phyloP scores from a whole-genome alignment of 305 asterid species.

The Solanum chacoense region DNA sequence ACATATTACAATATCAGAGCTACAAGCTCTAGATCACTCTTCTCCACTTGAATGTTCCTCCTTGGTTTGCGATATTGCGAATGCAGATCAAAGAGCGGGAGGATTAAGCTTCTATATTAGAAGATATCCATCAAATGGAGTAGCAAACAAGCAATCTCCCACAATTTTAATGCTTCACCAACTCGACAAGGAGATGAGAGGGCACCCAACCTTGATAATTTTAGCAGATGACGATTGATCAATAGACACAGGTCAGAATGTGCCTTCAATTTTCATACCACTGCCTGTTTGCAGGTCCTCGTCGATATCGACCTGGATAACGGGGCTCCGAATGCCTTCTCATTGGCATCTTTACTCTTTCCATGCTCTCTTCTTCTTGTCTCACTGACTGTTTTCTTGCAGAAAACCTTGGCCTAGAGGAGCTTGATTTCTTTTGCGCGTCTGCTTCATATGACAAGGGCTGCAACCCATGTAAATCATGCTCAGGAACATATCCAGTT shows the following conservation, averaged over 20 bases:
- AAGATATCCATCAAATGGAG: background rate
- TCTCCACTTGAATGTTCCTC: background rate
- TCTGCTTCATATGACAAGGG: slow-evolving; percentile 39
- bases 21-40: background rate
- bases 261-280: slow-evolving; percentile 10
- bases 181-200: background rate
- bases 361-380: slow-evolving; percentile 33
- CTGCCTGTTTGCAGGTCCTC: slow-evolving; percentile 27
- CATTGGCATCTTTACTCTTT: slow-evolving; percentile 18
- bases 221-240: background rate
- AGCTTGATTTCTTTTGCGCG: slow-evolving; percentile 11
- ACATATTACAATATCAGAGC: background rate
- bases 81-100: background rate
- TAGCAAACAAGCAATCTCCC: background rate
- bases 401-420: slow-evolving; percentile 23
- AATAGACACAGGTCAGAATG: background rate
- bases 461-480: slow-evolving; percentile 66
- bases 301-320: slow-evolving; percentile 26
- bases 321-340: slow-evolving; percentile 25
- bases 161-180: background rate
- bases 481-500: slow-evolving; percentile 46
- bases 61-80: background rate
- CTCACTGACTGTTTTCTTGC: slow-evolving; percentile 21
- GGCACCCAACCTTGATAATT: background rate
- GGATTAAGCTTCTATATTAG: background rate